Evolutionary conservation across 495 filamentous ascomycete genomes (phyloP).

Genomic region (Sordaria brevicollis): DNA sequence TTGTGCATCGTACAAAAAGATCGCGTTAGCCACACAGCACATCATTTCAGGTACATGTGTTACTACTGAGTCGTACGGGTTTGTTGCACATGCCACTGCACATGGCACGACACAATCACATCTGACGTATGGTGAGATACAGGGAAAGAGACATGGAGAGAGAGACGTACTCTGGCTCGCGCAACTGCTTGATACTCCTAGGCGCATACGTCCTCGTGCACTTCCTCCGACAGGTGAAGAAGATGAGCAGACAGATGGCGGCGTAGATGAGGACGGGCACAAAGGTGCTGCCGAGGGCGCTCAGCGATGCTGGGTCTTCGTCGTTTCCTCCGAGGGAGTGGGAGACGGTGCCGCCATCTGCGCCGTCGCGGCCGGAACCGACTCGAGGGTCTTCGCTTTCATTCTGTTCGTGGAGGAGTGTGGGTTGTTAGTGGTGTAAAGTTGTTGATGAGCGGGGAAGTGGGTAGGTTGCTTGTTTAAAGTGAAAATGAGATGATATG

Average conservation of each 20-base stretch:
- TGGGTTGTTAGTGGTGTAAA: neutral
- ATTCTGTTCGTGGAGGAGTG: slow-evolving; percentile 7
- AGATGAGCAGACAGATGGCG: slow-evolving; percentile 21
- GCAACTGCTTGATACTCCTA: slow-evolving; percentile 14
- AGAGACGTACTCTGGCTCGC: slow-evolving; percentile 21
- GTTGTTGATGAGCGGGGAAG: neutral
- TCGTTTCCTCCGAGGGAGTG: slow-evolving; percentile 7
- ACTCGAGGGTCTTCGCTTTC: slow-evolving; percentile 16
- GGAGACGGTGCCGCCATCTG: slow-evolving; percentile 15
- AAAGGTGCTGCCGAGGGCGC: slow-evolving; percentile 40
- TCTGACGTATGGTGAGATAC: neutral
- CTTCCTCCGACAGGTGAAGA: slow-evolving; percentile 18
- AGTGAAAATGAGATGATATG: neutral
- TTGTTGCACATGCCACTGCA: neutral
- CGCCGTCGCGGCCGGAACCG: slow-evolving; percentile 18
- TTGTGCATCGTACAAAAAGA: slow-evolving; percentile 14
- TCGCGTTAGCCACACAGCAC: neutral
- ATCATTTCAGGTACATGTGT: too few species aligned
- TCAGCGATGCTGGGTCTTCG: slow-evolving; percentile 8
- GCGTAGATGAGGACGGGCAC: slow-evolving; percentile 35
- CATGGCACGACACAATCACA: neutral
- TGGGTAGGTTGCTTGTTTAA: neutral
- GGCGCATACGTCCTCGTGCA: slow-evolving; percentile 25
- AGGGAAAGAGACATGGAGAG: neutral
- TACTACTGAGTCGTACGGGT: neutral